Conservation (phyloP, 495 filamentous ascomycete species). For the Annulohypoxylon maeteangense region DNA sequence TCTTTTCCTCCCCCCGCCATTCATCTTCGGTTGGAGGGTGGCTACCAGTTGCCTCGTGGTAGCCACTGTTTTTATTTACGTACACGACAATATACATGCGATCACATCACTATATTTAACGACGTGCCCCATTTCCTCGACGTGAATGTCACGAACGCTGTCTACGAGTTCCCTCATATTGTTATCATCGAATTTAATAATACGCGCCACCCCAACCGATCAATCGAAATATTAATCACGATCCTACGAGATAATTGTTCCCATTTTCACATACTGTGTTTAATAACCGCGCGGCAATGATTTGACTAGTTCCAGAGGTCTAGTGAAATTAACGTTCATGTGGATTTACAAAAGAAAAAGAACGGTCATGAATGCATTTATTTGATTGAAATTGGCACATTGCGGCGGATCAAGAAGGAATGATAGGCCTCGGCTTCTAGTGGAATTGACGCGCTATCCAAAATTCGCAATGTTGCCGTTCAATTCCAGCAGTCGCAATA, state of each 20-base stretch:
- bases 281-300: conserved; percentile 24
- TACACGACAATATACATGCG: conserved; percentile 14
- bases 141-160: conserved; percentile 29
- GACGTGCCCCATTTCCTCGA: conserved; percentile 28
- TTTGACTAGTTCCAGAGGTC: neutral
- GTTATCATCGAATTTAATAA: conserved; percentile 31
- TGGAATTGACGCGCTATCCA: conserved; percentile 23
- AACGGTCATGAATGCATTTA: conserved; percentile 26
- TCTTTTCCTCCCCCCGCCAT: conserved; percentile 28
- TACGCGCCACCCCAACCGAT: conserved; percentile 15
- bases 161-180: conserved; percentile 18
- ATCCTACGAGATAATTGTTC: conserved; percentile 16
- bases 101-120: conserved; percentile 27
- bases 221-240: conserved; percentile 12
- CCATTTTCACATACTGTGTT: neutral
- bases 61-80: conserved; percentile 36
- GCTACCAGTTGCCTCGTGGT: conserved; percentile 36
- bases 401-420: conserved; percentile 38
- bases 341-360: neutral
- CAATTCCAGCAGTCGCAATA: conserved; percentile 54
- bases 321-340: conserved; percentile 7
- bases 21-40: conserved; percentile 30
- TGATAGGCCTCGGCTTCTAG: conserved; percentile 12
- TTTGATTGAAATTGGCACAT: conserved; percentile 30
- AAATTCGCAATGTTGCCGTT: conserved; percentile 49